Evolutionary conservation across 192 early-diverging fungal species (phyloP), one percentile per base, ranked within the genome.

Genomic region (Spizellomyces punctatus): DNA sequence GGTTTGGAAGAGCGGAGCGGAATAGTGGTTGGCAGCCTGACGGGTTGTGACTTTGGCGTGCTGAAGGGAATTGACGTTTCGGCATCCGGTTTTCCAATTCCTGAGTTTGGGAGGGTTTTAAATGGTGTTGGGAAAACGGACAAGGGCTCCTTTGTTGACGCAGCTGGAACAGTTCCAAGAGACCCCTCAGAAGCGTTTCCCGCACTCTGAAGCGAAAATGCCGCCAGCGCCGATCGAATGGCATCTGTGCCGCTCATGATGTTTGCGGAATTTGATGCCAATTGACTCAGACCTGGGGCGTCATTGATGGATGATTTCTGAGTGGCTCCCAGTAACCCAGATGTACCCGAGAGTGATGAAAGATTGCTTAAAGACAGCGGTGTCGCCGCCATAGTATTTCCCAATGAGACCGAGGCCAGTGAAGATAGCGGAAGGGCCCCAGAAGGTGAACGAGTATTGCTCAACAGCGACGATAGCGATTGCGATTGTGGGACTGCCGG

Each of bases 191-290:
- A 70, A 36, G 36, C 41, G 47, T 45, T 69, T n/a, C 45, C 7
- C 64, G 42, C 2, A n/a, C 56, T 14, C 22, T 55, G 47, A 16
- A 74, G 45, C 10, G 73, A 49, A 36, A 36, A 36, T 36, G 27
- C 27, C 14, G 67, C 73, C 41, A 74, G 46, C 7, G 66, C 73
- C 27, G 55, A 68, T 43, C 56, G 66, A 41, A 69, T 69, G 10
- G 66, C 65, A 74, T 74, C 61, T 54, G 17, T 48, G 9, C 68
- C 68, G 4, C 75, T 58, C 62, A 64, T 44, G 22, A 45, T n/a
- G 22, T 10, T 58, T 54, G 52, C 14, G 2, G 52, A 19, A 2
- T 54, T 12, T 36, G 19, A 44, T 19, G 59, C 68, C 58, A 21
- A 69, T 46, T 42, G 45, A 70, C 64, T 21, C 58, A 68, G 54